Percentiles rank a stretch among this genome's conserved stretches.
phyloP scores from a whole-genome alignment of 2,329 filamentous ascomycete species.

The Sporothrix brasiliensis region DNA sequence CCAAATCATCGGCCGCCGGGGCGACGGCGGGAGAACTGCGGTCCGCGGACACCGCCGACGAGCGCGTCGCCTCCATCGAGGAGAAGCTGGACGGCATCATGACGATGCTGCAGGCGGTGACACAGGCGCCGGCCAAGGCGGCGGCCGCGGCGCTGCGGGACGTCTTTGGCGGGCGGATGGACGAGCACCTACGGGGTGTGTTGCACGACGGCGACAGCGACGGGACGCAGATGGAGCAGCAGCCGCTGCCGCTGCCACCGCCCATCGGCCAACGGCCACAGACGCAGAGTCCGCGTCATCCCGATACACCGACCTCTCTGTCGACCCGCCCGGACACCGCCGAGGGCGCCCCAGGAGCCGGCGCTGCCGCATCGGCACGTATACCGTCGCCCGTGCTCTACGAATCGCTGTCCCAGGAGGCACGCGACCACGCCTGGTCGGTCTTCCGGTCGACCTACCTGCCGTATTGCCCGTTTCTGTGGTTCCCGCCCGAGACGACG shows the following conservation, averaged over 20 bases:
- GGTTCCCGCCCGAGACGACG: conserved; percentile 46
- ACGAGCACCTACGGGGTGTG: neutral
- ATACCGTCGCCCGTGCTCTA: neutral
- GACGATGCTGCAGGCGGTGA: conserved; percentile 43
- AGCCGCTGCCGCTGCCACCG: neutral
- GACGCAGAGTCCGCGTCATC: neutral
- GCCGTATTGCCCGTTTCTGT: conserved; percentile 37
- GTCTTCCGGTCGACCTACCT: conserved; percentile 49
- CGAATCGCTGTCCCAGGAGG: conserved; percentile 14
- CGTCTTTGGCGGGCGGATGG: conserved; percentile 7
- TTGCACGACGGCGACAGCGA: neutral
- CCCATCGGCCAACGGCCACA: neutral
- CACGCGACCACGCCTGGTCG: conserved; percentile 4
- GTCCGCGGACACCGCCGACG: conserved; percentile 34
- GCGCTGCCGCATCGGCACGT: neutral
- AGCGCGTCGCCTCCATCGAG: conserved; percentile 51
- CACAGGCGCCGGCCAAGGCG: conserved; percentile 39
- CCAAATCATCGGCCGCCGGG: neutral
- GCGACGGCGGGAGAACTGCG: neutral
- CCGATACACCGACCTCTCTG: neutral
- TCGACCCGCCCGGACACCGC: neutral
- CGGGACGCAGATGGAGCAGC: neutral
- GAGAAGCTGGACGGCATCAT: conserved; percentile 55
- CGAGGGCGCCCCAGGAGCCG: neutral
- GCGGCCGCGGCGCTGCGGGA: neutral